Evolutionary conservation across 1,284 basidiomycete species (phyloP), one percentile per base, ranked within the genome.

Genomic region (Cryptococcus maquisensis): DNA sequence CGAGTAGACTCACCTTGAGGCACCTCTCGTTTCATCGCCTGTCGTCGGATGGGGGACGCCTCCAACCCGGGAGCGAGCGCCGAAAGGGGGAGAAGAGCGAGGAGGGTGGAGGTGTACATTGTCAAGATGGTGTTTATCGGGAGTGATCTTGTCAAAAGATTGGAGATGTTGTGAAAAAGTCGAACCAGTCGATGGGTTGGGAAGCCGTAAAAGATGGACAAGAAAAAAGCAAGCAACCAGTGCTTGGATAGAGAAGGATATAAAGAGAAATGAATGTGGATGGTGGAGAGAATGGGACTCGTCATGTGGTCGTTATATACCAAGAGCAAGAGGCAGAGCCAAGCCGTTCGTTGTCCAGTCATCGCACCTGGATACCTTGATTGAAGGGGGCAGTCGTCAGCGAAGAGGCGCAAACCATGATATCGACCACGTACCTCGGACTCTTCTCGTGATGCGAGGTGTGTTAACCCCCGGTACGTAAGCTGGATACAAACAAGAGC

Each of bases 1-100:
- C 35, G 48, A 55, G 13, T 36, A 16, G 26, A 63, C 60, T 28
- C 62, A 83, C 84, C 84, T 78, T 85, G 84, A 42, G 84, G 84
- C 40, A 85, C 84, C 70, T 85, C 84, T 62, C 84, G 82, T 56
- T 79, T 74, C 47, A 81, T 72, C 28, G 10, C 4, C 10, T 21
- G 38, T 20, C 38, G 15, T 38, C 43, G 13, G 41, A 59, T 44
- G 10, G 59, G 61, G 13, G 41, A 35, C 43, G 55, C 61, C 2
- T 13, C 38, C 16, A 41, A 28, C 46, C 47, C 13, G 36, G n/a
- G 4, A 46, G 44, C 28, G 57, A 43, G 36, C 24, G 54, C 60
- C 20, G 62, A 49, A 1, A 64, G 40, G 9, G 62, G 60, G 12
- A 64, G 52, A 37, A 64, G 51, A 3, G 62, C 49, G 40, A 59